phyloP scores from a whole-genome alignment of 2,329 filamentous ascomycete species.

The Ascochyta fabae region DNA sequence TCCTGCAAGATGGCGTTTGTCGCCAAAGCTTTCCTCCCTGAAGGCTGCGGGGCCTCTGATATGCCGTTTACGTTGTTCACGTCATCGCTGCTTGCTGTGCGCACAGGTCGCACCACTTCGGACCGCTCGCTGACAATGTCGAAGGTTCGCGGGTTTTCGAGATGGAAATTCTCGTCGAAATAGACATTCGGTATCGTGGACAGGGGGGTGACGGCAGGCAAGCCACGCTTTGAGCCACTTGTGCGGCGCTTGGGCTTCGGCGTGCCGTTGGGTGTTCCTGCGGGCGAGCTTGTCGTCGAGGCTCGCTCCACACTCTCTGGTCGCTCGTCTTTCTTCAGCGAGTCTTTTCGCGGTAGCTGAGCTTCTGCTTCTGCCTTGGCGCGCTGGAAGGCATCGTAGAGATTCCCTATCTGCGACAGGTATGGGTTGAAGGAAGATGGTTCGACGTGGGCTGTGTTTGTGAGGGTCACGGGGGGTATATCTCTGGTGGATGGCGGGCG shows the following conservation, averaged over 20 bases:
- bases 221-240: conserved; percentile 63
- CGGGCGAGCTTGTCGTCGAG: conserved; percentile 44
- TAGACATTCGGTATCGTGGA: conserved; percentile 93
- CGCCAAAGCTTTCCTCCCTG: conserved; percentile 80
- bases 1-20: conserved; percentile 98
- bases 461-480: conserved; percentile 90
- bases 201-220: conserved; percentile 80
- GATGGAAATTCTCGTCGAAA: conserved; percentile 91
- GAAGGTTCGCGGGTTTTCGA: conserved; percentile 95
- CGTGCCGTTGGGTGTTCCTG: conserved; percentile 53
- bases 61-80: conserved; percentile 64
- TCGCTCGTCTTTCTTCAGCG: conserved; percentile 57
- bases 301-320: conserved; percentile 56
- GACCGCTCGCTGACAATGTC: conserved; percentile 96
- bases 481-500: conserved; percentile 85
- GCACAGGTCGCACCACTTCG: conserved; percentile 80
- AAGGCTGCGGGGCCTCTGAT: conserved; percentile 60
- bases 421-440: conserved; percentile 82
- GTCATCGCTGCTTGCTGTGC: conserved; percentile 57
- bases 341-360: conserved; percentile 55
- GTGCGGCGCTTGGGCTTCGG: conserved; percentile 58
- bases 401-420: conserved; percentile 78
- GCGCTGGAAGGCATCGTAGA: conserved; percentile 89
- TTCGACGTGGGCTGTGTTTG: conserved; percentile 85
- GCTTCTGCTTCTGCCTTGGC: conserved; percentile 79